Conservation (phyloP, 257 asterid genomes). For the Gynochthodes officinalis region DNA sequence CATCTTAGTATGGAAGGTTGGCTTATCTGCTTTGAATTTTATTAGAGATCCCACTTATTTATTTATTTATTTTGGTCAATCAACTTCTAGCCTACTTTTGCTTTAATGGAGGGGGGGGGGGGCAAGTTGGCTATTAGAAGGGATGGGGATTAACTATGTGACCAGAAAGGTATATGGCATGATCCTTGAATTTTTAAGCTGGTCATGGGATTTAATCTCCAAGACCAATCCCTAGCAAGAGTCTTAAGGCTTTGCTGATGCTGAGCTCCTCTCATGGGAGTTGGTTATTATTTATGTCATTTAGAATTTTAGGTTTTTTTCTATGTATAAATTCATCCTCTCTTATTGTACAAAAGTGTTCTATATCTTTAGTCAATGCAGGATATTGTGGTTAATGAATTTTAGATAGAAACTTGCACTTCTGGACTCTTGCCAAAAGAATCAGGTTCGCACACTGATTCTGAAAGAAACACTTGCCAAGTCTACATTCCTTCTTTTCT, state of each 20-base stretch:
- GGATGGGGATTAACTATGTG: no score
- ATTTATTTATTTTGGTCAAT: not conserved
- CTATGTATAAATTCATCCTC: not conserved
- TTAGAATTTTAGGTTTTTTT: no score
- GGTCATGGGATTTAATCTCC: no score
- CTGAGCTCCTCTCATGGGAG: no score
- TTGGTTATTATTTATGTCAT: no score
- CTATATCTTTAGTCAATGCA: not conserved
- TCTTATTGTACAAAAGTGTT: not conserved
- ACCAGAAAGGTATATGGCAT: no score
- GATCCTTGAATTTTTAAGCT: no score
- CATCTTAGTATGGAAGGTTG: conserved; percentile 91
- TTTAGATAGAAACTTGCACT: not conserved
- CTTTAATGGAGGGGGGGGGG: not conserved
- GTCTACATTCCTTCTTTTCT: no score
- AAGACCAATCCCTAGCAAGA: no score
- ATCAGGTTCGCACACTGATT: not conserved
- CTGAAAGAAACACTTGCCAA: not conserved
- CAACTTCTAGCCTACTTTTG: not conserved
- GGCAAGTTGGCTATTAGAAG: not conserved
- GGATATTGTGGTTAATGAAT: not conserved
- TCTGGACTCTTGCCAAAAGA: not conserved
- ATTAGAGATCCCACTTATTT: not conserved
- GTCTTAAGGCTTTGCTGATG: no score
- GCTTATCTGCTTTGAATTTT: conserved; percentile 12